Percentiles rank a stretch among this genome's conserved stretches.
Evolutionary conservation across 2,329 filamentous ascomycete species (phyloP).

Genomic region (Fusarium brevicatenulatum): DNA sequence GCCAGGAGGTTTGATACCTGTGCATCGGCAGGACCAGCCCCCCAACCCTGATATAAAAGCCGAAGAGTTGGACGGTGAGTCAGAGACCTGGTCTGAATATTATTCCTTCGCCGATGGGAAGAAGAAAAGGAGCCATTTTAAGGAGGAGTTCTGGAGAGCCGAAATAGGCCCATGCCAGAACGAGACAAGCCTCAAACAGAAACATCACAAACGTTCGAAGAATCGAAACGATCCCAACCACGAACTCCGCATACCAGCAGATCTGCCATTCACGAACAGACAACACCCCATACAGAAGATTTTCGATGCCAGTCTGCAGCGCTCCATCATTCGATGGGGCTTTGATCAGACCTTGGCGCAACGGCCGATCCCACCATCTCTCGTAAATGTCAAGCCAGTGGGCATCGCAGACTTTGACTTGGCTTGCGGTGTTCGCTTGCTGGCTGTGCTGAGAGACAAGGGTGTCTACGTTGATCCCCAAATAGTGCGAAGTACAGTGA

Average conservation of each 20-base stretch:
- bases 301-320: slow-evolving; percentile 55
- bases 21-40: slow-evolving; percentile 58
- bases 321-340: slow-evolving; percentile 56
- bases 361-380: slow-evolving; percentile 22
- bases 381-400: slow-evolving; percentile 11
- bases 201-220: not conserved
- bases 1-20: slow-evolving; percentile 51
- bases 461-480: slow-evolving; percentile 51
- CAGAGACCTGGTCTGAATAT: slow-evolving; percentile 16
- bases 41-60: not conserved
- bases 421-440: slow-evolving; percentile 50
- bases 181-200: not conserved
- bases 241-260: slow-evolving; percentile 47
- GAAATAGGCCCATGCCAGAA: slow-evolving; percentile 32
- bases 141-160: slow-evolving; percentile 39
- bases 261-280: slow-evolving; percentile 54
- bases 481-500: slow-evolving; percentile 44
- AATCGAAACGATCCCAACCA: not conserved
- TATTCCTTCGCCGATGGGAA: slow-evolving; percentile 11
- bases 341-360: slow-evolving; percentile 53
- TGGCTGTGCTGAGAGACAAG: slow-evolving; percentile 49
- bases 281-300: slow-evolving; percentile 60
- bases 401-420: slow-evolving; percentile 46
- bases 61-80: not conserved
- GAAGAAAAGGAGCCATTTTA: slow-evolving; percentile 26